phyloP scores from a whole-genome alignment of 768 basidiomycete genomes.

The Pisolithus tinctorius region DNA sequence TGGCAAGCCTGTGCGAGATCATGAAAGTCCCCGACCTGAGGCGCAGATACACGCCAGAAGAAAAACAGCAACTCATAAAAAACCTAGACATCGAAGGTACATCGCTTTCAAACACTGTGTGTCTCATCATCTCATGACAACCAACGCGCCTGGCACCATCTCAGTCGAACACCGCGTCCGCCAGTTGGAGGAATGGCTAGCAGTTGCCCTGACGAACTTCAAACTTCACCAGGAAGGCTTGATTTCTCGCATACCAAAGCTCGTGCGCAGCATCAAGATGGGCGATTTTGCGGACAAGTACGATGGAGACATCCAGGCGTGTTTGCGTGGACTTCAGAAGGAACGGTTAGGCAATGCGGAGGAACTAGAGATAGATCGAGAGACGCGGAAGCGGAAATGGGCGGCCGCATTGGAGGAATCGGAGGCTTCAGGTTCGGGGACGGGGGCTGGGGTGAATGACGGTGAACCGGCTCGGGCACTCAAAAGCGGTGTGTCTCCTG shows the following conservation, averaged over 20 bases:
- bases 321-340: conserved; percentile 60
- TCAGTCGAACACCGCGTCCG: conserved; percentile 68
- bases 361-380: conserved; percentile 55
- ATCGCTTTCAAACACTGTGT: background rate
- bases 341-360: conserved; percentile 47
- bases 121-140: background rate
- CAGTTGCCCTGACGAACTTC: conserved; percentile 68
- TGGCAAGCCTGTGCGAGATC: background rate
- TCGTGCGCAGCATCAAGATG: conserved; percentile 66
- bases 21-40: conserved; percentile 7
- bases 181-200: conserved; percentile 71
- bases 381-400: conserved; percentile 73
- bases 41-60: conserved; percentile 49
- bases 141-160: background rate
- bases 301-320: conserved; percentile 67
- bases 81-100: conserved; percentile 80
- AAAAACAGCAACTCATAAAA: conserved; percentile 67
- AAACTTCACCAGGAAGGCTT: conserved; percentile 69
- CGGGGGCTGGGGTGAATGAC: conserved; percentile 8
- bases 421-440: conserved; percentile 34
- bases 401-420: conserved; percentile 54
- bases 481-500: conserved; percentile 49
- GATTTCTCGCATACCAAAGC: conserved; percentile 67
- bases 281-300: conserved; percentile 76
- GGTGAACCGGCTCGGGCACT: conserved; percentile 38